Percentiles rank a stretch among this genome's conserved stretches.
These are phyloP conservation scores for Pseudisothecium myosuroides DNA, from an alignment of 225 moss, liverwort and hornwort species.

Conservation along the genomic window DNA sequence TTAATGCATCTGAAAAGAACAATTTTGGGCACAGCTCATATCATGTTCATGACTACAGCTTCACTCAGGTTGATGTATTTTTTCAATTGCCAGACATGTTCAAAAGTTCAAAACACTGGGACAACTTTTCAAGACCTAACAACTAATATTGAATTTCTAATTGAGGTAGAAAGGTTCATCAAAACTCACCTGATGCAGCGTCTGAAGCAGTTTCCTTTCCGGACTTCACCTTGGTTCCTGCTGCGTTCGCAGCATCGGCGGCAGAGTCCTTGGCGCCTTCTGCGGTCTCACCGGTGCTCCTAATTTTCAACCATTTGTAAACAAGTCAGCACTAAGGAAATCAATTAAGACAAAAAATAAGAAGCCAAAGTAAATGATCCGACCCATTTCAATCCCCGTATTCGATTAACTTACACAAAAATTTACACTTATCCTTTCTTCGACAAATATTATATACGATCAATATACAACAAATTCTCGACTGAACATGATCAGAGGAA, in stretches of 20 bases:
- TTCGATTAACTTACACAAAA: neutral
- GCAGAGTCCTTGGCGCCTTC: neutral
- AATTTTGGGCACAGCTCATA: neutral
- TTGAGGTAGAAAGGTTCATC: too few relatives aligned
- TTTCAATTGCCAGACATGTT: neutral
- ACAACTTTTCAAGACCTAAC: neutral
- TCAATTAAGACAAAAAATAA: too few relatives aligned
- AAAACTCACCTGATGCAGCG: neutral
- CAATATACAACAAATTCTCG: neutral
- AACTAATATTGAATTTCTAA: neutral
- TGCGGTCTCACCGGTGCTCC: neutral
- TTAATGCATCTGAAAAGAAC: neutral
- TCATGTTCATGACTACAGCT: neutral
- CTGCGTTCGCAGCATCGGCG: neutral
- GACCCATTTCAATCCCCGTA: neutral
- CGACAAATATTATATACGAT: too few relatives aligned
- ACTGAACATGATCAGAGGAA: neutral
- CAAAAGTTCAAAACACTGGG: neutral
- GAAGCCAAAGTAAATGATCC: too few relatives aligned
- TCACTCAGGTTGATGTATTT: neutral
- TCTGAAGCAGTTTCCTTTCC: constrained; percentile 5
- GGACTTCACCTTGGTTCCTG: constrained; percentile 1
- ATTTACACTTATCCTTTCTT: neutral
- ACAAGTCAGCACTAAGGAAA: neutral
- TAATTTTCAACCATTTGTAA: neutral